Evolutionary conservation across 805 yeast species (phyloP).

Genomic region (Starmera pachycereana): DNA sequence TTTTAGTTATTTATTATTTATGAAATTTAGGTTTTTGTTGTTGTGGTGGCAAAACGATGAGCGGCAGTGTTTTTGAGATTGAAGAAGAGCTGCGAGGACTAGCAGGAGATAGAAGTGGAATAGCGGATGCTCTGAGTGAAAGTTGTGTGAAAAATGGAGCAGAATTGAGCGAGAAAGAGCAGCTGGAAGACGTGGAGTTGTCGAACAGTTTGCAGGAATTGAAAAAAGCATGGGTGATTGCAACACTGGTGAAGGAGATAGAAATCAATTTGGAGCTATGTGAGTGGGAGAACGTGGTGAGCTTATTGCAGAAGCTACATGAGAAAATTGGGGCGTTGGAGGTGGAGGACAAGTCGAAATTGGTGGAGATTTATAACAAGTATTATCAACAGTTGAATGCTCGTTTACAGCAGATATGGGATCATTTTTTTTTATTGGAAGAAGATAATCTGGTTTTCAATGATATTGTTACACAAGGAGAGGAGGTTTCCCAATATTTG

Average conservation of each 20-base stretch:
- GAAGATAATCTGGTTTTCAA: constrained; percentile 6
- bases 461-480: constrained; percentile 12
- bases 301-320: constrained; percentile 9
- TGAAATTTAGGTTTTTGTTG: too few relatives aligned
- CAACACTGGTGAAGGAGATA: constrained; percentile 14
- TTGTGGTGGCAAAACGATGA: too few relatives aligned
- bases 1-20: too few relatives aligned
- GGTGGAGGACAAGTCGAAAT: not conserved
- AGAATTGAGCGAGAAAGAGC: too few relatives aligned
- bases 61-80: too few relatives aligned
- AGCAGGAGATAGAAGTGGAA: too few relatives aligned
- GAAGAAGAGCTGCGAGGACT: too few relatives aligned
- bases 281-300: constrained; percentile 16
- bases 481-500: constrained; percentile 6
- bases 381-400: constrained; percentile 2
- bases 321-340: constrained; percentile 2
- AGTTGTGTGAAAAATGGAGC: too few relatives aligned
- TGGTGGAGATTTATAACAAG: not conserved
- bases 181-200: constrained; percentile 8
- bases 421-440: constrained; percentile 4
- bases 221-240: constrained; percentile 15
- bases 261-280: constrained; percentile 14
- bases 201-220: constrained; percentile 9
- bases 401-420: constrained; percentile 8
- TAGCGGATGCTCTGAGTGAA: too few relatives aligned